A percentile compares a stretch with the other conserved stretches of the same genome.
Evolutionary conservation across 805 yeast genomes (phyloP).

Genomic region (Wickerhamiella shivajii): DNA sequence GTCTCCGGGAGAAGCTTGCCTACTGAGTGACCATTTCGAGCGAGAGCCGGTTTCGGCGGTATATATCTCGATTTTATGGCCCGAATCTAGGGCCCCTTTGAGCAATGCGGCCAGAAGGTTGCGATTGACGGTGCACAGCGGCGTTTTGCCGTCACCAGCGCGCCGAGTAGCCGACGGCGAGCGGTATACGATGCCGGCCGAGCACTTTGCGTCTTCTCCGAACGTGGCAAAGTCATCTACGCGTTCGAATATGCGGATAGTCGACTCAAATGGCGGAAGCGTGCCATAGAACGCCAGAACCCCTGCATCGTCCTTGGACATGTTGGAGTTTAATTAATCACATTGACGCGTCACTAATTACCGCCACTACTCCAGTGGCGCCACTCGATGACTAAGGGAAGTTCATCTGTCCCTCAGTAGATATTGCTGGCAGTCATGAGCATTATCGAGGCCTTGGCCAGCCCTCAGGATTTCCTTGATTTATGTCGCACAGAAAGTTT

Average conservation of each 20-base stretch:
- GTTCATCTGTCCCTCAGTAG: no score
- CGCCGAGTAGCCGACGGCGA: constrained; percentile 67
- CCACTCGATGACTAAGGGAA: no score
- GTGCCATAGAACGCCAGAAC: background rate
- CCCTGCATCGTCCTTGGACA: constrained; percentile 5
- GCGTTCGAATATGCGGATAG: constrained; percentile 60
- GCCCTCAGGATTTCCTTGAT: constrained; percentile 1
- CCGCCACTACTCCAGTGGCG: no score
- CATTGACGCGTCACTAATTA: no score
- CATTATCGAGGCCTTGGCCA: no score
- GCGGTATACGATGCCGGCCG: constrained; percentile 73
- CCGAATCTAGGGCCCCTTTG: constrained; percentile 50
- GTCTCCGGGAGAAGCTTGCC: constrained; percentile 84
- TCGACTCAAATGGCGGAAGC: constrained; percentile 8
- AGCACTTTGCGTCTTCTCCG: constrained; percentile 60
- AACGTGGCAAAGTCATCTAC: constrained; percentile 69
- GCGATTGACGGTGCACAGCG: constrained; percentile 48
- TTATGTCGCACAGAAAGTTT: background rate
- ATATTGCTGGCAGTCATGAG: no score
- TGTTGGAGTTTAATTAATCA: no score
- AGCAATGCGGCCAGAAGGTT: constrained; percentile 57
- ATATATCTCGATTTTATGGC: constrained; percentile 69
- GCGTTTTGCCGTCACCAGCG: constrained; percentile 23
- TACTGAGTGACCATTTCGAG: constrained; percentile 36
- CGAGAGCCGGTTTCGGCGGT: constrained; percentile 30